Conservation (phyloP, 192 early-diverging fungal genomes). For the Coemansia sp. region DNA sequence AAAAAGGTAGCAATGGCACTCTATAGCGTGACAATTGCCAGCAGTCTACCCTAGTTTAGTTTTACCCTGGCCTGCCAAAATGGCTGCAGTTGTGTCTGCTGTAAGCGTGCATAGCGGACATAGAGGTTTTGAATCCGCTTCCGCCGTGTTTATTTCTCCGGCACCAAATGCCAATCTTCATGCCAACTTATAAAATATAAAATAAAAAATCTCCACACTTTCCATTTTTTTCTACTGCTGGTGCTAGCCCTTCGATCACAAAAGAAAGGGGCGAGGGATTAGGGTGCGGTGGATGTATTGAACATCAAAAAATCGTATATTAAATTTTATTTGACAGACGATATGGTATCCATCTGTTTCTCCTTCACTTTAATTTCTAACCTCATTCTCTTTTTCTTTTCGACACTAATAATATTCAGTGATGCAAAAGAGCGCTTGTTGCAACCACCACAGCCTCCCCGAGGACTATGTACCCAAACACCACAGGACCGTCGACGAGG, state of each 20-base stretch:
- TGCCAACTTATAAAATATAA: not conserved
- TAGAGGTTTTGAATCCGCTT: too few species aligned
- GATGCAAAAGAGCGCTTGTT: slow-evolving; percentile 20
- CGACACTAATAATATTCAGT: not conserved
- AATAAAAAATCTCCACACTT: not conserved
- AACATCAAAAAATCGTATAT: too few species aligned
- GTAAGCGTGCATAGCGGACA: too few species aligned
- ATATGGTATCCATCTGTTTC: too few species aligned
- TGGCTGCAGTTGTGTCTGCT: too few species aligned
- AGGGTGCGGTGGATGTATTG: too few species aligned
- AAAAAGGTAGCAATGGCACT: not conserved
- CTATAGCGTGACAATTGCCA: not conserved
- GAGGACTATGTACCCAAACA: slow-evolving; percentile 39
- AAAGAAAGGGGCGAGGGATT: too few species aligned
- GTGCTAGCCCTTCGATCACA: too few species aligned
- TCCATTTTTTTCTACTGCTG: too few species aligned
- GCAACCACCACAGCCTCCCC: slow-evolving; percentile 41
- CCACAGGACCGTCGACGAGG: slow-evolving; percentile 21
- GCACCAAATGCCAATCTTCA: not conserved
- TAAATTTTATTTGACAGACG: too few species aligned
- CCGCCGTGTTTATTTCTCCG: not conserved
- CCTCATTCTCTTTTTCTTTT: not conserved
- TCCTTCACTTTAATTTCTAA: not conserved
- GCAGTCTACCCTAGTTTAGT: not conserved
- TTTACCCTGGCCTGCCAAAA: too few species aligned